These are phyloP conservation scores for Castanea crenata DNA, from an alignment of 306 rosid genomes.

Conservation along the genomic window DNA sequence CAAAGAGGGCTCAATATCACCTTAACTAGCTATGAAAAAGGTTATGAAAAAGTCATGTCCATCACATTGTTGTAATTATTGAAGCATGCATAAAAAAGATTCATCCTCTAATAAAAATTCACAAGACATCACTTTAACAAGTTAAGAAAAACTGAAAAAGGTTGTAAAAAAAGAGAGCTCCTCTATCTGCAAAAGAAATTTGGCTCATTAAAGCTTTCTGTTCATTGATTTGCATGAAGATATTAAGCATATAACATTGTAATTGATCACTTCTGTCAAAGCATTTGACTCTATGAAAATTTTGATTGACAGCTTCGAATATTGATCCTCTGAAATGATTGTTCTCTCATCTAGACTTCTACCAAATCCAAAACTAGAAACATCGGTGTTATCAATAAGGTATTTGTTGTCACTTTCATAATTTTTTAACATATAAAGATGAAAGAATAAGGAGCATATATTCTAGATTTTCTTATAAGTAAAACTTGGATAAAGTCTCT, in stretches of 20 bases:
- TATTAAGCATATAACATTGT: background rate
- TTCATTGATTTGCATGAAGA: background rate
- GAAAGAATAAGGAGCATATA: background rate
- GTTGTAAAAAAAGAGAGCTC: too few relatives aligned
- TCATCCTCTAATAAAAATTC: too few relatives aligned
- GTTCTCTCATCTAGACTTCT: slow-evolving; percentile 63
- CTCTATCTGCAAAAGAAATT: background rate
- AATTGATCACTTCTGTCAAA: background rate
- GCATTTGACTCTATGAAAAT: background rate
- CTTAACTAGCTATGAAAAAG: too few relatives aligned
- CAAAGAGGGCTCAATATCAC: too few relatives aligned
- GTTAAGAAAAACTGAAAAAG: too few relatives aligned
- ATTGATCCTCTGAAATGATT: slow-evolving; percentile 63
- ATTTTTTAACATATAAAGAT: background rate
- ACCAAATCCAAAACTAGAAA: slow-evolving; percentile 56
- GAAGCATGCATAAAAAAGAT: too few relatives aligned
- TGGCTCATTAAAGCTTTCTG: background rate
- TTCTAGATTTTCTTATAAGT: background rate
- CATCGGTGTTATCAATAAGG: slow-evolving; percentile 61
- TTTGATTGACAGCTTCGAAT: slow-evolving; percentile 46
- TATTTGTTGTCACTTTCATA: slow-evolving; percentile 4
- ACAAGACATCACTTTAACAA: too few relatives aligned
- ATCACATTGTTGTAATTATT: too few relatives aligned
- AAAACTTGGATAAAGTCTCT: too few relatives aligned
- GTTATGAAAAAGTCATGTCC: too few relatives aligned